These are phyloP conservation scores for Wickerhamomyces bisporus DNA, from an alignment of 805 yeast species.

Conservation along the genomic window DNA sequence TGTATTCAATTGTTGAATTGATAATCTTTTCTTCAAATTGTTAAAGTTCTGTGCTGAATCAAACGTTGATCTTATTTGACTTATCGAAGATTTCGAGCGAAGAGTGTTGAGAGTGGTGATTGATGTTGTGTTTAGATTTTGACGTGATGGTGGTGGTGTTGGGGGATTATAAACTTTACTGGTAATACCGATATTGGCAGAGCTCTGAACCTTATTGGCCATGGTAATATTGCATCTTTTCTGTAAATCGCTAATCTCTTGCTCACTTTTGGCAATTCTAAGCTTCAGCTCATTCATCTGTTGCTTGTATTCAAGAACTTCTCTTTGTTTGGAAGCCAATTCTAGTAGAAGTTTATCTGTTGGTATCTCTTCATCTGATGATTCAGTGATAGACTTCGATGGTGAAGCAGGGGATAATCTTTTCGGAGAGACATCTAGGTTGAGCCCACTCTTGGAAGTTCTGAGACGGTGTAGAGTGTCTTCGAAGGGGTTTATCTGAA, in stretches of 20 bases:
- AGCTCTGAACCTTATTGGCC: too few species aligned
- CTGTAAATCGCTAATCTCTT: constrained; percentile 34
- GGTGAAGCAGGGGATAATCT: neutral
- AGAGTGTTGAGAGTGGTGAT: too few species aligned
- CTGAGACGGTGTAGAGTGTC: too few species aligned
- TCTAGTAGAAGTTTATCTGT: constrained; percentile 27
- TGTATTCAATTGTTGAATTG: constrained; percentile 6
- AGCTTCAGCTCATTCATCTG: constrained; percentile 29
- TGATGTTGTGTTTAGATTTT: too few species aligned
- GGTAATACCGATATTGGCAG: neutral
- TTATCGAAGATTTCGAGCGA: constrained; percentile 12
- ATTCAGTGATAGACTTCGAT: too few species aligned
- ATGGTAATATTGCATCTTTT: constrained; percentile 21
- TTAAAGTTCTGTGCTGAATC: constrained; percentile 14
- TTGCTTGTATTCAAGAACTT: constrained; percentile 43
- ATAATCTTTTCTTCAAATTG: constrained; percentile 18
- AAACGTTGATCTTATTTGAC: constrained; percentile 7
- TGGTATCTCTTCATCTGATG: neutral
- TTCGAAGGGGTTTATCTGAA: too few species aligned
- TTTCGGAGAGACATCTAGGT: neutral
- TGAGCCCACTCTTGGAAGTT: constrained; percentile 3
- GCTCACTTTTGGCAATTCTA: constrained; percentile 35
- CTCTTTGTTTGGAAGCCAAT: constrained; percentile 49
- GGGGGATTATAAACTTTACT: neutral
- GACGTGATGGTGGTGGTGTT: too few species aligned